A percentile compares a stretch with the other conserved stretches of the same genome.
These are phyloP conservation scores for Phytophthora hybrid DNA, from an alignment of 352 stramenopile genomes.

Conservation along the genomic window DNA sequence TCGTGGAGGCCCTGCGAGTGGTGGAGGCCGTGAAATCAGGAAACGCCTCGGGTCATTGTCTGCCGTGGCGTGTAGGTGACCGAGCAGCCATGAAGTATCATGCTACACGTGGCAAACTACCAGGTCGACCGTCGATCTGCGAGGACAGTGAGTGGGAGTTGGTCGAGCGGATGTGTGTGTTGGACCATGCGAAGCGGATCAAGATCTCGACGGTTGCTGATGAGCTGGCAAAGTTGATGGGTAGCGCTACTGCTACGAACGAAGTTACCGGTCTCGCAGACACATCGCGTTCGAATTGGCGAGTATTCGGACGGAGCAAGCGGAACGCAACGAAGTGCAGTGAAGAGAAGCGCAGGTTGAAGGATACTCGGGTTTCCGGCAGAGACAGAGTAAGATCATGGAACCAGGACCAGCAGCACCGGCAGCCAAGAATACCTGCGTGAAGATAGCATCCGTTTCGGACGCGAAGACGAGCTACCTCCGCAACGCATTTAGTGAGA, in stretches of 20 bases:
- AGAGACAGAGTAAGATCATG: too few species aligned
- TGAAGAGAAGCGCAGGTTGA: too few species aligned
- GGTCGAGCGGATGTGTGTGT: constrained; percentile 6
- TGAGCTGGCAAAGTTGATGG: background rate
- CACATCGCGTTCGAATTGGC: background rate
- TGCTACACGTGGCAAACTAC: background rate
- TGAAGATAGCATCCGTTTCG: too few species aligned
- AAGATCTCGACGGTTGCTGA: constrained; percentile 10
- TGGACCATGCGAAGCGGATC: background rate
- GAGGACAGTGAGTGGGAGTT: background rate
- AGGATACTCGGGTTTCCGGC: too few species aligned
- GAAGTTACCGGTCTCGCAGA: too few species aligned
- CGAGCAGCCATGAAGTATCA: background rate
- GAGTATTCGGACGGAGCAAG: too few species aligned
- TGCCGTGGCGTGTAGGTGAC: background rate
- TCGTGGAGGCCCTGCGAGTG: background rate
- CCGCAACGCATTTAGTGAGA: too few species aligned
- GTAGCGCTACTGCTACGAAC: too few species aligned
- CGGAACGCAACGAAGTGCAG: too few species aligned
- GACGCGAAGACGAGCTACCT: too few species aligned
- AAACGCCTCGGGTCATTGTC: background rate
- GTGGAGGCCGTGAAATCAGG: background rate
- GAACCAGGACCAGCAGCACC: too few species aligned
- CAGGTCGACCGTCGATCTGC: background rate
- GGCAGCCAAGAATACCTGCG: too few species aligned